Conservation (phyloP, 2,329 filamentous ascomycete species). For the Colletotrichum musicola region DNA sequence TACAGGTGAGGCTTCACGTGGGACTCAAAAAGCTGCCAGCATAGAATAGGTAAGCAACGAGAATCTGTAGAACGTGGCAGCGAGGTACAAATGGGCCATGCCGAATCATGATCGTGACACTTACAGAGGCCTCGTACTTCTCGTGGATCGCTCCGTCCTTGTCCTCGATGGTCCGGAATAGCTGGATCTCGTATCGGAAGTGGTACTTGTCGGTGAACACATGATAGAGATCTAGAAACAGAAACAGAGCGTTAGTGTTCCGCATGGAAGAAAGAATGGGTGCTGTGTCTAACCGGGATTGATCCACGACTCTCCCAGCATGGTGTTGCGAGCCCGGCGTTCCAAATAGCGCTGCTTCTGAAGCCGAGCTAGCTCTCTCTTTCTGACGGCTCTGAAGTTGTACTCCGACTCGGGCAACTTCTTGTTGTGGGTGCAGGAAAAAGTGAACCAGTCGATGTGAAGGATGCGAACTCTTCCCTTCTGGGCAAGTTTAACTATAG, state of each 20-base stretch:
- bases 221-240: constrained; percentile 67
- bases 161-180: constrained; percentile 49
- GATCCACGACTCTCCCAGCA: constrained; percentile 56
- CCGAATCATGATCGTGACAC: constrained; percentile 42
- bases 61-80: no score
- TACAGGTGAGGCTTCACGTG: constrained; percentile 70
- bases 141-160: constrained; percentile 32
- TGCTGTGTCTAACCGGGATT: constrained; percentile 60
- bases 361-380: constrained; percentile 47
- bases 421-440: constrained; percentile 51
- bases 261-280: no score
- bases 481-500: constrained; percentile 54
- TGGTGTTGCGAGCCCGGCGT: constrained; percentile 50
- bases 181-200: constrained; percentile 73
- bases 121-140: constrained; percentile 68
- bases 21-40: constrained; percentile 74
- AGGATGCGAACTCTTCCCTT: constrained; percentile 56
- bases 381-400: constrained; percentile 49
- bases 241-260: not conserved
- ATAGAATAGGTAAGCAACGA: not conserved
- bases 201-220: constrained; percentile 72
- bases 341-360: constrained; percentile 50
- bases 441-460: constrained; percentile 66
- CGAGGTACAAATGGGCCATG: no score
- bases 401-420: constrained; percentile 53